Conservation (phyloP, 2,329 filamentous ascomycete species). For the Gaeumannomyces tritici region DNA sequence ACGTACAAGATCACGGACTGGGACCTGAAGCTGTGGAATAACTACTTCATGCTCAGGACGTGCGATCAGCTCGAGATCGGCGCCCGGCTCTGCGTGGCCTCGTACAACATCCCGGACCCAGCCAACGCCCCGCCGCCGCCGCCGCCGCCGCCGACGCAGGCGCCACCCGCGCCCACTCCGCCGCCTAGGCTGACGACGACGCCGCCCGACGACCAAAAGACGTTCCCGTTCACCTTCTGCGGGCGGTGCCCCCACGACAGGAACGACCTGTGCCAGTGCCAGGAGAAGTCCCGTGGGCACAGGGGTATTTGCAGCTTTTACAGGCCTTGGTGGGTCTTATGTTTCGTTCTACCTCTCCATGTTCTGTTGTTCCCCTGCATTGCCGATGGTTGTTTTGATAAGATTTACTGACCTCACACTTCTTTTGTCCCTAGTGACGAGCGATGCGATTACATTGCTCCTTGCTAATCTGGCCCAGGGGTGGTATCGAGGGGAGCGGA, state of each 20-base stretch:
- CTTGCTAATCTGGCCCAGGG: neutral
- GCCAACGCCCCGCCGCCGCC: neutral
- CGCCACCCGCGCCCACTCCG: neutral
- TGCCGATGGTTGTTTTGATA: neutral
- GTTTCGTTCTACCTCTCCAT: neutral
- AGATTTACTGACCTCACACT: neutral
- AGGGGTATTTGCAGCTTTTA: neutral
- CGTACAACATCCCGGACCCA: neutral
- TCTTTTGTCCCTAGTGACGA: neutral
- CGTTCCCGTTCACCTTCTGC: neutral
- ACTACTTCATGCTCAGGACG: neutral
- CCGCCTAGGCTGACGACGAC: neutral
- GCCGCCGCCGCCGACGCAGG: neutral
- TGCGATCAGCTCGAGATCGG: neutral
- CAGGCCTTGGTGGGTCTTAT: neutral
- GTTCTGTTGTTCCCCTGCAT: neutral
- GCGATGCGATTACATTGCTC: neutral
- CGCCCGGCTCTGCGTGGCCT: neutral
- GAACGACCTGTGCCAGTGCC: neutral
- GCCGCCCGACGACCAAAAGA: neutral
- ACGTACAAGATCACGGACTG: neutral
- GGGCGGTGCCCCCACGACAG: neutral
- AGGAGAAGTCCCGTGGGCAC: neutral
- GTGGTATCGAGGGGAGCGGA: too few relatives aligned
- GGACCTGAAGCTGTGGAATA: neutral